These are phyloP conservation scores for Linum lewisii DNA, from an alignment of 345 rosid species.

Conservation along the genomic window DNA sequence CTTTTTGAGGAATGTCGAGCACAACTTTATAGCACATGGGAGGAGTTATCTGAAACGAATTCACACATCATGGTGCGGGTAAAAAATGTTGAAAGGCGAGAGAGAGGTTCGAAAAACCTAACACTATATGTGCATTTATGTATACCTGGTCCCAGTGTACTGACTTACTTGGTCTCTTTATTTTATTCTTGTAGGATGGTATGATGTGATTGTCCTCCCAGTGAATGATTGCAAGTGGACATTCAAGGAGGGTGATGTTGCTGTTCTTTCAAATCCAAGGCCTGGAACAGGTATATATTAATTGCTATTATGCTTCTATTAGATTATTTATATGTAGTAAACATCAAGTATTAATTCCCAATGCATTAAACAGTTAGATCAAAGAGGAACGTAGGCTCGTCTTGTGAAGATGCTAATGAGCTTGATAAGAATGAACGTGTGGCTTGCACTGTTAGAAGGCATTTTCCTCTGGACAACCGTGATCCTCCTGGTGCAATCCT, in stretches of 20 bases:
- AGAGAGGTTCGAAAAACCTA: conserved; percentile 60
- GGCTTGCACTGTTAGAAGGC: conserved; percentile 91
- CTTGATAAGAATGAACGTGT: conserved; percentile 66
- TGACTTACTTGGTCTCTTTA: conserved; percentile 1
- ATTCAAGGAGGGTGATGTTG: conserved; percentile 99
- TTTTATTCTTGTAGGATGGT: conserved; percentile 64
- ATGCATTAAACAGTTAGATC: conserved; percentile 37
- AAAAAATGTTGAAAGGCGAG: conserved; percentile 80
- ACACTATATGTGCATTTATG: not conserved
- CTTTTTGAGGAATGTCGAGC: conserved; percentile 99
- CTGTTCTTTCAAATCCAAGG: conserved; percentile 70
- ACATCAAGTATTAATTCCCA: not conserved
- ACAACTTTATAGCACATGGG: conserved; percentile 92
- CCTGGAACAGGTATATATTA: conserved; percentile 61
- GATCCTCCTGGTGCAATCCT: conserved; percentile 96
- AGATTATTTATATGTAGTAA: not conserved
- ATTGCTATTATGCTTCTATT: not conserved
- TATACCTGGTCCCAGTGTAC: conserved; percentile 12
- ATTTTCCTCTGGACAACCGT: conserved; percentile 79
- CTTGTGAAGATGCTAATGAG: conserved; percentile 52
- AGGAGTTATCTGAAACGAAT: conserved; percentile 74
- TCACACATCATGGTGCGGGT: conserved; percentile 61
- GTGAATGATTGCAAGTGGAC: conserved; percentile 76
- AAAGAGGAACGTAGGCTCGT: conserved; percentile 35
- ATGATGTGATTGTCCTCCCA: conserved; percentile 74